A percentile compares a stretch with the other conserved stretches of the same genome.
phyloP scores from a whole-genome alignment of 2,329 filamentous ascomycete genomes.

The Scedosporium boydii region DNA sequence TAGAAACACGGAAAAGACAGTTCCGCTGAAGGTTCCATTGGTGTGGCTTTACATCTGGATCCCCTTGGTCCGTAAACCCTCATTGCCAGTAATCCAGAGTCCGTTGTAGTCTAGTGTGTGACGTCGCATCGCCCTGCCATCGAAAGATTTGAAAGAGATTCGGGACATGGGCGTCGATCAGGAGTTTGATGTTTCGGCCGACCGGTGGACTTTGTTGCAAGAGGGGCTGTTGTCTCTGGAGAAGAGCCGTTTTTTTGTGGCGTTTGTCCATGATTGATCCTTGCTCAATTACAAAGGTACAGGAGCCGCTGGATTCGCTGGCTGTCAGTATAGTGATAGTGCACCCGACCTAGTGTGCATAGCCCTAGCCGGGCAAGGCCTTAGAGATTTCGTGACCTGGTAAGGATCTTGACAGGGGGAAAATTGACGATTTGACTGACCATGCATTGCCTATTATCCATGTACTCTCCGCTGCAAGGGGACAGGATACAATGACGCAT shows the following conservation, averaged over 20 bases:
- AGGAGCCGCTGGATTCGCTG: no score
- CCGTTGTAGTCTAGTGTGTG: background rate
- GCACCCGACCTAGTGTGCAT: background rate
- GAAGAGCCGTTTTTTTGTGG: background rate
- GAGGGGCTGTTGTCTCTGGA: background rate
- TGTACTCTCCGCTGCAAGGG: background rate
- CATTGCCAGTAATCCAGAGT: background rate
- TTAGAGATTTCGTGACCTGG: background rate
- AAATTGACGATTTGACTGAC: background rate
- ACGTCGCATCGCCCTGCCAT: constrained; percentile 1
- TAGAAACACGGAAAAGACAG: background rate
- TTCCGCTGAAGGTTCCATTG: background rate
- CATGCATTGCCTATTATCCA: background rate
- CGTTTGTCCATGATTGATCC: background rate
- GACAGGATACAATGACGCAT: background rate
- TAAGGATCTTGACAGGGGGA: background rate
- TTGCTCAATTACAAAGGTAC: no score
- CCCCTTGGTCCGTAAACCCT: background rate
- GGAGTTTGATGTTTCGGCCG: constrained; percentile 1
- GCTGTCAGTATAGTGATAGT: no score
- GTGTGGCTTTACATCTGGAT: background rate
- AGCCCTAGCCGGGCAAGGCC: background rate
- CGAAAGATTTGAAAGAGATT: background rate
- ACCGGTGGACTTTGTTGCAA: background rate
- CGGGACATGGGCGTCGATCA: constrained; percentile 2